phyloP scores from a whole-genome alignment of 768 basidiomycete genomes.

The Calocera cornea region DNA sequence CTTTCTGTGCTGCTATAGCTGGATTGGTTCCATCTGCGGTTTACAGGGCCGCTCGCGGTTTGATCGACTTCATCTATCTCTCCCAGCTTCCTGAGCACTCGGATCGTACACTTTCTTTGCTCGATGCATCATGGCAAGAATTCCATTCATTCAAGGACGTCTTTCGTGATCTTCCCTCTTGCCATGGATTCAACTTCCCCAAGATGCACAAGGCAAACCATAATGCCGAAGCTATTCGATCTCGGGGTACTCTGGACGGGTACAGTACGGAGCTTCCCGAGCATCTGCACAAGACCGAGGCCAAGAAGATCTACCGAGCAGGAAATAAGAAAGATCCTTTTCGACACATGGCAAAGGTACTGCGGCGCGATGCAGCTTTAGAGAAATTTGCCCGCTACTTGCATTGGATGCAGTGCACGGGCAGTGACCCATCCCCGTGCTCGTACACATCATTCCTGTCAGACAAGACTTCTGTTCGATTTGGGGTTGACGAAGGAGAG shows the following conservation, averaged over 20 bases:
- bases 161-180: constrained; percentile 17
- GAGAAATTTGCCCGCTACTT: constrained; percentile 20
- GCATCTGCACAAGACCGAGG: constrained; percentile 33
- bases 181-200: constrained; percentile 28
- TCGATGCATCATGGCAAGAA: constrained; percentile 18
- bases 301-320: constrained; percentile 27
- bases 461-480: background rate
- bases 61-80: constrained; percentile 28
- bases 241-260: constrained; percentile 25
- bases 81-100: constrained; percentile 24
- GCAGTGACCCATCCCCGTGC: no score
- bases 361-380: constrained; percentile 27
- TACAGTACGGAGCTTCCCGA: constrained; percentile 28
- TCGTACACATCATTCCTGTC: no score
- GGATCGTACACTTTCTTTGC: constrained; percentile 15
- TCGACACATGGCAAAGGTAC: constrained; percentile 32
- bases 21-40: constrained; percentile 16
- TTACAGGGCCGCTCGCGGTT: constrained; percentile 16
- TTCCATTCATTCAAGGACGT: constrained; percentile 25
- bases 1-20: constrained; percentile 25
- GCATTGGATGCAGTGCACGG: constrained; percentile 19
- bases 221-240: constrained; percentile 20
- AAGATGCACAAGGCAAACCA: constrained; percentile 26
- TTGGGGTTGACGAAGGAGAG: no score
- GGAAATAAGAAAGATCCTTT: constrained; percentile 26